phyloP scores from a whole-genome alignment of 495 filamentous ascomycete species.

The Amphirosellinia nigrospora region DNA sequence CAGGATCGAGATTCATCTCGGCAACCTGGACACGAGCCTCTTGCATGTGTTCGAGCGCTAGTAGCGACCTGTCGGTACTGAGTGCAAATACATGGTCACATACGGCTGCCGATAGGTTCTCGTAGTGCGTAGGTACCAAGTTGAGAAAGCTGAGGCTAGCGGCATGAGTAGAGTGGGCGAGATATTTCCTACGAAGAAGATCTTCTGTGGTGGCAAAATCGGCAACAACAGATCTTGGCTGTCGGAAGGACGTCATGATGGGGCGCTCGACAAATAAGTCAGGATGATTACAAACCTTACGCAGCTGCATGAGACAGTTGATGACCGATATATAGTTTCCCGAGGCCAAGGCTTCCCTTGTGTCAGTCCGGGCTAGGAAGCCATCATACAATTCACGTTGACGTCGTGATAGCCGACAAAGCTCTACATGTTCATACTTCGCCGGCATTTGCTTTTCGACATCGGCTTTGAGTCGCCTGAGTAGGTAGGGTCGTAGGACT shows the following conservation, averaged over 20 bases:
- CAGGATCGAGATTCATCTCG: constrained; percentile 63
- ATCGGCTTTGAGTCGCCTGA: constrained; percentile 92
- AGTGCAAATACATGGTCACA: constrained; percentile 67
- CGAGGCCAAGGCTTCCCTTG: constrained; percentile 84
- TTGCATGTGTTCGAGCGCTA: constrained; percentile 67
- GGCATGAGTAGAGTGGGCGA: constrained; percentile 68
- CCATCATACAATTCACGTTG: constrained; percentile 96
- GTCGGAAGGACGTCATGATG: constrained; percentile 97
- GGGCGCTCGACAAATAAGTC: constrained; percentile 97
- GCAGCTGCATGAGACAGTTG: constrained; percentile 96
- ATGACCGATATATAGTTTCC: constrained; percentile 98
- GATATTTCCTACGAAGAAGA: constrained; percentile 69
- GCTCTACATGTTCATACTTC: constrained; percentile 96
- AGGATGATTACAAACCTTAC: constrained; percentile 98
- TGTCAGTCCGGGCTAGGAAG: constrained; percentile 93
- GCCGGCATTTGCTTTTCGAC: constrained; percentile 99
- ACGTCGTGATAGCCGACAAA: constrained; percentile 91
- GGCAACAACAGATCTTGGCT: constrained; percentile 80
- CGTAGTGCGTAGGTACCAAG: constrained; percentile 74
- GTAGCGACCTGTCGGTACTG: constrained; percentile 66
- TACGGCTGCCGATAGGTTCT: constrained; percentile 65
- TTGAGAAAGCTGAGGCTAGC: constrained; percentile 82
- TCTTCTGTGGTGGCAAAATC: constrained; percentile 79
- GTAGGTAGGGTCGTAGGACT: constrained; percentile 88
- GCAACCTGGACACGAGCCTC: constrained; percentile 65